Evolutionary conservation across 2,329 filamentous ascomycete genomes (phyloP), one percentile per base, ranked within the genome.

Genomic region (Colletotrichum tamarilloi): DNA sequence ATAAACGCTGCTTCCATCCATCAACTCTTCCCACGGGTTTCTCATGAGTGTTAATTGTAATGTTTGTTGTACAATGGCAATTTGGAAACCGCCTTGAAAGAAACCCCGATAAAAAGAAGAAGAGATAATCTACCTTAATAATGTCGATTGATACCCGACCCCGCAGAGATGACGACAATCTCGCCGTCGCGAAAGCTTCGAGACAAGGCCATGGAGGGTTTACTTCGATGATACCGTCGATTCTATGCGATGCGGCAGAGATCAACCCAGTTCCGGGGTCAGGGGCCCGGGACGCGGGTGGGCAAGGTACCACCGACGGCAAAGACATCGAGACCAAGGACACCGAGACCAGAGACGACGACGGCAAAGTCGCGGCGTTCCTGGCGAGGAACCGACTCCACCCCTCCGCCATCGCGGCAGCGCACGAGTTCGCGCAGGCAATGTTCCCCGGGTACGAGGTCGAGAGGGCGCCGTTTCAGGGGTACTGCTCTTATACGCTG

Each of bases 401-500:
- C 1, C 4, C 12, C 32, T 67, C 58, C 5, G 57, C 63, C 8
- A 19, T 67, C 19, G 22, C 32, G 14, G 42, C 60, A 32, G 62
- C 42, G 62, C 63, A 85, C 65, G 74, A 75, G 3, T 83, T 85
- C 60, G 79, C 81, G 16, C 73, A 68, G 52, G 65, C 77, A 19
- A 76, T 75, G 0, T 86, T 84, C 62, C 80, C 82, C 0, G 74
- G 72, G 5, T 63, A 72, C n/a, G 64, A 76, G 3, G 77, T 85
- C 30, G 74, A 76, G 4, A 80, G 83, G 3, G 80, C 81, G 8
- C 76, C 80, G 7, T 80, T 80, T 5, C 87, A 89, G 75, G 87
- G 87, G 22, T 88, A 86, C 74, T 90, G 87, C 75, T 89, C 87
- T 2, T 85, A 88, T 75, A 89, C 87, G 0, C 73, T 89, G 7